A percentile compares a stretch with the other conserved stretches of the same genome.
phyloP scores from a whole-genome alignment of 305 asterid species.

The Solanum hybrid region DNA sequence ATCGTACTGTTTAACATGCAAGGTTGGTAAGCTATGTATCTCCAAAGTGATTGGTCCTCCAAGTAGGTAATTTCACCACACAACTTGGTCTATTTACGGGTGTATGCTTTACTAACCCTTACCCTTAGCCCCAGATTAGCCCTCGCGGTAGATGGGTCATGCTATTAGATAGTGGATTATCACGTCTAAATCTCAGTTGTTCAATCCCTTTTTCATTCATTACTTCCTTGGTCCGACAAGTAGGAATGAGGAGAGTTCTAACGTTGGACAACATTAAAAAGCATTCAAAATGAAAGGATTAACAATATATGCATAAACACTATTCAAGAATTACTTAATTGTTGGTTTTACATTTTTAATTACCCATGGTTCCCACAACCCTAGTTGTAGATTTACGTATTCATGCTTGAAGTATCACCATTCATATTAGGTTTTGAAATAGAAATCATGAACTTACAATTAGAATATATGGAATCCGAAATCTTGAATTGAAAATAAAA shows the following conservation, averaged over 20 bases:
- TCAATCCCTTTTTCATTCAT: neutral
- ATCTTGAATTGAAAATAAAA: neutral
- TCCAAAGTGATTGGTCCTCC: neutral
- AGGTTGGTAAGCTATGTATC: neutral
- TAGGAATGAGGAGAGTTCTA: neutral
- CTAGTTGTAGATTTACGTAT: neutral
- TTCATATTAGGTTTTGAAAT: neutral
- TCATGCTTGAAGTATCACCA: neutral
- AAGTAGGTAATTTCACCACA: neutral
- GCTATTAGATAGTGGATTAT: neutral
- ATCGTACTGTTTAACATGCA: neutral
- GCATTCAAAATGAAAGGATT: neutral
- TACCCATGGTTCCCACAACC: neutral
- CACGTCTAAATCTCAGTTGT: neutral
- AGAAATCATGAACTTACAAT: neutral
- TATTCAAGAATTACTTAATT: no score
- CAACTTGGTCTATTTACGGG: neutral
- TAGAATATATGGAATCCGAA: neutral
- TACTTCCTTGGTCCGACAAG: neutral
- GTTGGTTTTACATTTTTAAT: neutral
- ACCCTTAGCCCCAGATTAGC: neutral
- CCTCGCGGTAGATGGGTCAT: neutral
- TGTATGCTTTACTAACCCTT: no score
- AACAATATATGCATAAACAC: neutral
- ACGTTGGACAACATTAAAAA: neutral